Conservation (phyloP, 192 early-diverging fungal genomes). For the Backusella morwellensis region DNA sequence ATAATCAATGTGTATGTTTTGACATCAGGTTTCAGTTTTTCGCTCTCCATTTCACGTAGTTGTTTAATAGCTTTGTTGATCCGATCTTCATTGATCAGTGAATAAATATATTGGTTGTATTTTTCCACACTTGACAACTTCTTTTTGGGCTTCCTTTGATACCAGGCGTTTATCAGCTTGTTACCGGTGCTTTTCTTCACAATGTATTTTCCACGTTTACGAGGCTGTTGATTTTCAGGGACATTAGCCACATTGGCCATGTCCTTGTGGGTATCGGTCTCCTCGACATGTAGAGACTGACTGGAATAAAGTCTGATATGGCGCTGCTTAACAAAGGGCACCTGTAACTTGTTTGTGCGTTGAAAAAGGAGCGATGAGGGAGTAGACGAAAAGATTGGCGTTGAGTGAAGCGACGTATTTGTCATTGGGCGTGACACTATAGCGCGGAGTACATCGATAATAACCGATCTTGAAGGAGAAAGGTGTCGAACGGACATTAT, state of each 20-base stretch:
- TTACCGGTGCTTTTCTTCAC: background rate
- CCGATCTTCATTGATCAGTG: background rate
- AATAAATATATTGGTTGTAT: conserved; percentile 13
- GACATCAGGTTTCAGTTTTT: conserved; percentile 11
- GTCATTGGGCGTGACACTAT: conserved; percentile 22
- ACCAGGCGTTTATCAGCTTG: background rate
- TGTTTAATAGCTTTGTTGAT: conserved; percentile 22
- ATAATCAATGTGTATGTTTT: conserved; percentile 32
- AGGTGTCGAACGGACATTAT: conserved; percentile 6
- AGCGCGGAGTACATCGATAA: conserved; percentile 20
- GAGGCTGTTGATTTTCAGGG: background rate
- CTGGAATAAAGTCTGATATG: background rate
- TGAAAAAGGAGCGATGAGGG: background rate
- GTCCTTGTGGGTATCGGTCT: background rate
- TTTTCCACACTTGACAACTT: background rate
- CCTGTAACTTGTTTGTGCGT: background rate
- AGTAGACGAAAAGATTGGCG: background rate
- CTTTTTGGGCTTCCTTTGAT: background rate
- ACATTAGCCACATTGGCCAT: background rate
- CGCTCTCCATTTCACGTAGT: conserved; percentile 21
- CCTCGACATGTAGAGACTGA: background rate
- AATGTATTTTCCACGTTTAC: background rate
- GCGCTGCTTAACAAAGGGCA: background rate
- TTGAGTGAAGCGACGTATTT: background rate
- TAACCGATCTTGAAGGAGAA: conserved; percentile 11